Evolutionary conservation across 805 yeast species (phyloP), one percentile per base, ranked within the genome.

Genomic region (Danielia oregonensis): DNA sequence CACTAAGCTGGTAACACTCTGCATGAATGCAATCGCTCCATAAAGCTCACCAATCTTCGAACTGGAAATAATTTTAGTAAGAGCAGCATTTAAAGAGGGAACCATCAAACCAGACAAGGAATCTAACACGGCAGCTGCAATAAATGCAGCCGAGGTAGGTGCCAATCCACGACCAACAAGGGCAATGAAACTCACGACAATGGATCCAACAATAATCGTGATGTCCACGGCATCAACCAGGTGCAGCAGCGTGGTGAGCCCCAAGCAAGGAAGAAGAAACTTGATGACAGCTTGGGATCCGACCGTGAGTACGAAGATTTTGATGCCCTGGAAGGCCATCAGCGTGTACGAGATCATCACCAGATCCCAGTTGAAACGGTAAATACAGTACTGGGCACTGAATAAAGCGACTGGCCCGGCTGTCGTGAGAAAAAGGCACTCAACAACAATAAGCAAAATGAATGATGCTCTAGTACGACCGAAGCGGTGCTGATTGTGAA

Each of bases 291-390:
- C 11, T 15, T 29, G 34, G 18, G 29, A n/a, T n/a, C 24, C 29
- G 7, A 17, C 11, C 12, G 11, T 7, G 14, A 31, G 12, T 13
- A 25, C 12, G 13, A 31, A 15, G 6, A 18, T 25, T 12, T 18
- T 12, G 17, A 11, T 15, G 12, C 24, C 4, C 12, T 24, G 12
- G 7, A 6, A 6, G 13, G 8, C 17, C 9, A 25, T 8, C 16
- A 6, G 6, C 6, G 11, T 10, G 25, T 17, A 24, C 17, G 29
- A 17, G 11, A 31, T 6, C 24, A n/a, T 18, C 19, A 18, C 24
- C n/a, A 25, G 10, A 24, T 31, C 29, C 34, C 34, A 31, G 24
- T 25, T 14, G 34, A 17, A 31, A 17, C n/a, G 11, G 34, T 13
- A 31, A 9, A 31, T 19, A n/a, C 19, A 15, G 18, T 25, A 31